These are phyloP conservation scores for Colletotrichum acutatum DNA, from an alignment of 2,329 filamentous ascomycete species.

Conservation along the genomic window DNA sequence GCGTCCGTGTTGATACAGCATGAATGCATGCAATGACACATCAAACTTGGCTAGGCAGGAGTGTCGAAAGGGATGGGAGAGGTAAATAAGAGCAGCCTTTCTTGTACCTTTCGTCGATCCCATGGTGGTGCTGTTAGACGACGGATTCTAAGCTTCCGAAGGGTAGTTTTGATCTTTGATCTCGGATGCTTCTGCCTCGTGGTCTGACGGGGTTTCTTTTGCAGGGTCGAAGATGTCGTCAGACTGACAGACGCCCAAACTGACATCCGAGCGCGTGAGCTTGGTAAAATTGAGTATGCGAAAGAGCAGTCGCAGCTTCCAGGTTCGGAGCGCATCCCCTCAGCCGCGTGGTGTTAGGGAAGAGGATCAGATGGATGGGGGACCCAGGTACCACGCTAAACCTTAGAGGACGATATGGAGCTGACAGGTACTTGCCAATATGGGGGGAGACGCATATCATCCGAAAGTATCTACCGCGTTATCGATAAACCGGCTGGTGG, in stretches of 20 bases:
- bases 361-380: constrained; percentile 18
- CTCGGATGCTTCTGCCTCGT: not conserved
- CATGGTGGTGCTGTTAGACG: not conserved
- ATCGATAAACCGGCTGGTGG: constrained; percentile 15
- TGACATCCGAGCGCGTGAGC: constrained; percentile 27
- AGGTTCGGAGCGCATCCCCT: constrained; percentile 19
- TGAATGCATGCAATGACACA: constrained; percentile 34
- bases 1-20: constrained; percentile 32
- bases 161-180: not conserved
- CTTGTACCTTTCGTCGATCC: not conserved
- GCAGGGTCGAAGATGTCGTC: constrained; percentile 19
- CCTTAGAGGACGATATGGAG: not conserved
- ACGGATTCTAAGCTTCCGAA: not conserved
- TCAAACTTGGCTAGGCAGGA: constrained; percentile 14
- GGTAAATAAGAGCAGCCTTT: not conserved
- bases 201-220: not conserved
- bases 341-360: constrained; percentile 31
- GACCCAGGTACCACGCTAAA: constrained; percentile 22
- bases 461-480: constrained; percentile 7
- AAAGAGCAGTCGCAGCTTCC: constrained; percentile 2
- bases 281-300: constrained; percentile 15
- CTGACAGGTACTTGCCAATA: constrained; percentile 17
- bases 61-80: not conserved
- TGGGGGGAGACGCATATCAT: not conserved
- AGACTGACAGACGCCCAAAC: constrained; percentile 28